A percentile compares a stretch with the other conserved stretches of the same genome.
Conservation (phyloP, 345 rosid genomes). For the Orychophragmus violaceus region DNA sequence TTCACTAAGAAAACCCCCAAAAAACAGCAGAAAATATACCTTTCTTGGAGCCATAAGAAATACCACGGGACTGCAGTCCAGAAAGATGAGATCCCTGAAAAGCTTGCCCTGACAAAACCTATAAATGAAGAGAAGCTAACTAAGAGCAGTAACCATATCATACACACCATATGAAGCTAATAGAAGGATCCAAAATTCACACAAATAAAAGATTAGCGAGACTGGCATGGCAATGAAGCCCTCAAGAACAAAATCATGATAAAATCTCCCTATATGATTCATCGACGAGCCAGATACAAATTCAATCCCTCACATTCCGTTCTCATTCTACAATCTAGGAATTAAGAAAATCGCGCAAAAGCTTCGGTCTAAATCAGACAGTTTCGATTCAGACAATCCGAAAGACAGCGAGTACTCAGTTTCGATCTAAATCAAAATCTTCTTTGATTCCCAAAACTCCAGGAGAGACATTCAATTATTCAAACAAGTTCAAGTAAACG, state of each 20-base stretch:
- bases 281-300: background rate
- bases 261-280: background rate
- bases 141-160: background rate
- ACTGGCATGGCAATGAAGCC: background rate
- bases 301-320: background rate
- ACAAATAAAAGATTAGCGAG: background rate
- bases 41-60: slow-evolving; percentile 51
- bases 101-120: slow-evolving; percentile 57
- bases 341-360: background rate
- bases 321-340: slow-evolving; percentile 1
- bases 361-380: background rate
- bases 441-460: background rate
- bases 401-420: background rate
- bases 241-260: background rate
- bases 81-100: slow-evolving; percentile 45
- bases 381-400: slow-evolving; percentile 1
- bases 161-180: background rate
- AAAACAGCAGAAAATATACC: slow-evolving; percentile 31
- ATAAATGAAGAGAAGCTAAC: background rate
- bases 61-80: slow-evolving; percentile 40
- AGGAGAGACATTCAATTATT: background rate
- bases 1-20: background rate
- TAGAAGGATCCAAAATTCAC: background rate
- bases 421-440: too few species aligned
- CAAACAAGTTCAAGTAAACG: background rate